Conservation (phyloP, 163 green algal species). For the Trebouxiophyceae sp. region DNA sequence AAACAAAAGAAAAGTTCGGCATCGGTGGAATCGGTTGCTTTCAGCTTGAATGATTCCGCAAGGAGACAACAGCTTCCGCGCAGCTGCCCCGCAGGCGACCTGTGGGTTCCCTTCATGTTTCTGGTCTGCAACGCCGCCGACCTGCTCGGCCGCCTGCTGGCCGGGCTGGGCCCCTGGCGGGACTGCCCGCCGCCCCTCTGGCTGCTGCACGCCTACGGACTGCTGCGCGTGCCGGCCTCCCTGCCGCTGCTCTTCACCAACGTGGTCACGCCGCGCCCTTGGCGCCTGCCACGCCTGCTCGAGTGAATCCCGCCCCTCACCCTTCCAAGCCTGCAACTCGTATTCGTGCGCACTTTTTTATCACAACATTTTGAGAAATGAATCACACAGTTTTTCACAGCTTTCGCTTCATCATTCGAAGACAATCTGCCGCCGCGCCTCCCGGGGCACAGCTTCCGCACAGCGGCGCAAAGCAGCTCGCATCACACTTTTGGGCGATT, state of each 20-base stretch:
- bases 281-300: conserved; percentile 31
- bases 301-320: no score
- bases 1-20: no score
- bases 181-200: conserved; percentile 22
- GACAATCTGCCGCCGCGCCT: background rate
- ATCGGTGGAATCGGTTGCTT: no score
- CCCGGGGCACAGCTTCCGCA: background rate
- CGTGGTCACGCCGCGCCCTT: conserved; percentile 43
- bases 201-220: conserved; percentile 34
- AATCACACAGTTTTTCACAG: no score
- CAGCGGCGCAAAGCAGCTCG: no score
- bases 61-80: no score
- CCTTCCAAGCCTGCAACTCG: no score
- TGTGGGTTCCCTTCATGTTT: conserved; percentile 54
- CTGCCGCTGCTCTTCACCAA: conserved; percentile 44
- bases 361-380: no score
- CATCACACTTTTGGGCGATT: no score
- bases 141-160: conserved; percentile 35
- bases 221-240: conserved; percentile 11
- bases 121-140: conserved; percentile 42
- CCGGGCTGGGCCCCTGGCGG: conserved; percentile 8
- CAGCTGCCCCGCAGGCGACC: conserved; percentile 28
- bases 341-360: no score
- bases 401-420: no score
- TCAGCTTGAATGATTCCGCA: no score